Evolutionary conservation across 1,139 yeast species (phyloP).

Genomic region (Hemisphaericaspora xylanilytica): DNA sequence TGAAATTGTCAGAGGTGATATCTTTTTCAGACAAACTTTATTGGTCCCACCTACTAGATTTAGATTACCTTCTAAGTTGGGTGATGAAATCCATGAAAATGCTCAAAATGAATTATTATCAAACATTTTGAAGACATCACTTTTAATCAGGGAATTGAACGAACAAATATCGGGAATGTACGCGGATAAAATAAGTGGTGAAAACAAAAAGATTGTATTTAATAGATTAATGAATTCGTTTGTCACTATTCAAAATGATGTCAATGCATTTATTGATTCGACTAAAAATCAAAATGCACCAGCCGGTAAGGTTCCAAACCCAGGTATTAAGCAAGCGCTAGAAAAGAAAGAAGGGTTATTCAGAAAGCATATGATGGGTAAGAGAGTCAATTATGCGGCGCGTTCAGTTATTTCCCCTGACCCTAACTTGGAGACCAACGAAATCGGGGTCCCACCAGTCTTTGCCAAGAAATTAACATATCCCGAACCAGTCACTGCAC

Average conservation of each 20-base stretch:
- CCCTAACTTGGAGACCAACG: constrained; percentile 95
- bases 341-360: constrained; percentile 98
- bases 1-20: constrained; percentile 65
- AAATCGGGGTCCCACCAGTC: constrained; percentile 98
- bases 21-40: constrained; percentile 83
- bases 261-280: constrained; percentile 89
- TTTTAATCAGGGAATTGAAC: constrained; percentile 83
- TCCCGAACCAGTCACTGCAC: constrained; percentile 97
- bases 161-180: constrained; percentile 64
- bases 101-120: constrained; percentile 86
- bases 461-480: constrained; percentile 93
- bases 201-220: constrained; percentile 71
- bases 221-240: constrained; percentile 92
- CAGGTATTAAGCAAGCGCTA: constrained; percentile 96
- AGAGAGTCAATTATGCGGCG: constrained; percentile 98
- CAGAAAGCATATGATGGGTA: constrained; percentile 99
- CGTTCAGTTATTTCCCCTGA: constrained; percentile 99
- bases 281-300: constrained; percentile 77
- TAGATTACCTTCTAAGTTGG: constrained; percentile 93
- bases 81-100: constrained; percentile 94
- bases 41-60: constrained; percentile 97
- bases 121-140: constrained; percentile 73
- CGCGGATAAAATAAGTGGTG: constrained; percentile 61
- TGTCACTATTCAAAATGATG: constrained; percentile 93
- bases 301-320: constrained; percentile 72